Evolutionary conservation across 2,329 filamentous ascomycete species (phyloP).

Genomic region (Fusarium sp.): DNA sequence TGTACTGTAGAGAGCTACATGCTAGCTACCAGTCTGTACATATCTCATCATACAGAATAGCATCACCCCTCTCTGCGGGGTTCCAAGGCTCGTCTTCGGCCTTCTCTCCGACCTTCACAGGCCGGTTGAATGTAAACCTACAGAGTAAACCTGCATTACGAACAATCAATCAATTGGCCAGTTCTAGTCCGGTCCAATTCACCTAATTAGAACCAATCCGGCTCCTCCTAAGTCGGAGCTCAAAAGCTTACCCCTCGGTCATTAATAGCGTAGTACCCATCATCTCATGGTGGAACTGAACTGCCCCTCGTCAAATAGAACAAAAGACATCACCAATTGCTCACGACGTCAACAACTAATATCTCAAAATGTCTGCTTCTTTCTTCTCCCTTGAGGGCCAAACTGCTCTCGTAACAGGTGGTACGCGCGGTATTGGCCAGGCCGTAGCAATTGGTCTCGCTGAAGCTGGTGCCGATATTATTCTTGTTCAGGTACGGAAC

Average conservation of each 20-base stretch:
- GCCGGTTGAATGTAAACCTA: constrained; percentile 5
- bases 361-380: constrained; percentile 48
- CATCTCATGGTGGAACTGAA: not conserved
- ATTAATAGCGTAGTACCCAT: constrained; percentile 9
- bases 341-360: not conserved
- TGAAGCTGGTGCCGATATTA: constrained; percentile 67
- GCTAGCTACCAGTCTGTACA: not conserved
- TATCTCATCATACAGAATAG: constrained; percentile 3
- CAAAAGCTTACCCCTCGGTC: constrained; percentile 1
- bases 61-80: constrained; percentile 19
- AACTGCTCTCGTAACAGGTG: constrained; percentile 67
- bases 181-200: not conserved
- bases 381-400: constrained; percentile 67
- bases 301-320: constrained; percentile 16
- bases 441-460: constrained; percentile 67
- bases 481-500: constrained; percentile 61
- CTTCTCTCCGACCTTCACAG: constrained; percentile 27
- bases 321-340: constrained; percentile 1
- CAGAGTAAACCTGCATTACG: constrained; percentile 1
- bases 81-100: constrained; percentile 7
- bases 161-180: constrained; percentile 1
- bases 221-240: constrained; percentile 4
- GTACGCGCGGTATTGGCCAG: constrained; percentile 67
- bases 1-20: not conserved
- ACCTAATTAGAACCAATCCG: not conserved